These are phyloP conservation scores for Trichoderma reesei DNA, from an alignment of 495 filamentous ascomycete genomes.

Conservation along the genomic window DNA sequence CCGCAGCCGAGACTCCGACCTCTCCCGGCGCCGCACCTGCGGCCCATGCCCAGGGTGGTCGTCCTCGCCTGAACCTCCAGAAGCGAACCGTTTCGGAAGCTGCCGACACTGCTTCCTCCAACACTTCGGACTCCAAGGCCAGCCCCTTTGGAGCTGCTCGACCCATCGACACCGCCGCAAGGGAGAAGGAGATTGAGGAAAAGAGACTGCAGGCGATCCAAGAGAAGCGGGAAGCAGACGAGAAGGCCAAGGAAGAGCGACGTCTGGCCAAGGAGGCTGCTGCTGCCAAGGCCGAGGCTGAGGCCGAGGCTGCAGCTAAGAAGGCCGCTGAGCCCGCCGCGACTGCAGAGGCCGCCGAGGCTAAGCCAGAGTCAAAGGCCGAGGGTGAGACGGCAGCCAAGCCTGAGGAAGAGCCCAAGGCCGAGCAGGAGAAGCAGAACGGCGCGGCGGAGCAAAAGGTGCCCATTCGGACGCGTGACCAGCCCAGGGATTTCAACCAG, in stretches of 20 bases:
- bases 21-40: slow-evolving; percentile 47
- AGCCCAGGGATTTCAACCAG: slow-evolving; percentile 17
- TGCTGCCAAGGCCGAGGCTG: slow-evolving; percentile 45
- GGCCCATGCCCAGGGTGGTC: slow-evolving; percentile 43
- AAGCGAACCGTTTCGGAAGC: slow-evolving; percentile 82
- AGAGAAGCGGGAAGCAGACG: slow-evolving; percentile 80
- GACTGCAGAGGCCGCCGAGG: slow-evolving; percentile 24
- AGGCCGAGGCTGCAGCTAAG: slow-evolving; percentile 32
- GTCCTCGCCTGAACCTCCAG: slow-evolving; percentile 71
- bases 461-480: slow-evolving; percentile 20
- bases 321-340: slow-evolving; percentile 27
- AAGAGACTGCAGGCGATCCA: slow-evolving; percentile 62
- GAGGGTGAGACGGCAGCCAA: slow-evolving; percentile 16
- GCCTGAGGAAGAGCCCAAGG: slow-evolving; percentile 16
- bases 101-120: slow-evolving; percentile 37
- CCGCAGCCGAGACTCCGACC: slow-evolving; percentile 57
- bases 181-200: slow-evolving; percentile 84
- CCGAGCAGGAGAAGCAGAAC: slow-evolving; percentile 13
- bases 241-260: slow-evolving; percentile 72
- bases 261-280: slow-evolving; percentile 52
- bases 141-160: slow-evolving; percentile 87
- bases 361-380: slow-evolving; percentile 21
- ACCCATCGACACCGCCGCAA: slow-evolving; percentile 79
- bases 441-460: slow-evolving; percentile 24
- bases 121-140: slow-evolving; percentile 58